Base-by-base conservation (phyloP, 768 basidiomycete genomes). In the Psilocybe sp. region DNA sequence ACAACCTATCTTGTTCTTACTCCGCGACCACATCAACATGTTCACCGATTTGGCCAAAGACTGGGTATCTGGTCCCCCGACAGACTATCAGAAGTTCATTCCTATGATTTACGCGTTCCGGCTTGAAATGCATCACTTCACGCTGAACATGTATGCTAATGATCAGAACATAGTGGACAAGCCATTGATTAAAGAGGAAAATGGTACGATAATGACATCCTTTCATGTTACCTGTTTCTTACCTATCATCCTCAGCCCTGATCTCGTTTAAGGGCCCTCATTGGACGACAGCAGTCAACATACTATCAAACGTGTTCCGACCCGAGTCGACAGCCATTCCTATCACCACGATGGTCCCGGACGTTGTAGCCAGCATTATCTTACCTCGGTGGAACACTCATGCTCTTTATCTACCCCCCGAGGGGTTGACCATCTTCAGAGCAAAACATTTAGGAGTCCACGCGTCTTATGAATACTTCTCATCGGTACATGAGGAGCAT, bases 141-240 rank as follows among this genome's bases (percentile, higher is more conserved):
- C 81, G 51, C 63, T 96, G 44, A 87, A 88, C 57, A 64, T 90
- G 19, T 95, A 91, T 62, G 82, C 90, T 45, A 98, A 98, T 62
- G 96, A 98, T 66, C 92, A 93, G 61, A 98, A 98, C 62, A 92
- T 98, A 62, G 89, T 98, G 44, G 92, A 97, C 71, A 89, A 88
- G 53, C 92, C 94, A 2, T 69, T 85, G 32, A 72, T 84, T 49
- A 72, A 69, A 49, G 87, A 92, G n/a, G 89, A 92, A 58, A 98
- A 98, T 64, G 85, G 93, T 93, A 59, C 33, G 32, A 12, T 46
- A 37, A 28, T 44, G 14, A 32, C 4, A n/a, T 36, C 42, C 37
- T 47, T 14, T 37, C 20, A 14, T n/a, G 19, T 41, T 33, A 18
- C 38, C 15, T 23, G 4, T 16, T 28, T 46, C 18, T 31, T 28